A percentile compares a stretch with the other conserved stretches of the same genome.
These are phyloP conservation scores for Chenopodium berlandieri DNA, from an alignment of 148 eudicot species.

Conservation along the genomic window DNA sequence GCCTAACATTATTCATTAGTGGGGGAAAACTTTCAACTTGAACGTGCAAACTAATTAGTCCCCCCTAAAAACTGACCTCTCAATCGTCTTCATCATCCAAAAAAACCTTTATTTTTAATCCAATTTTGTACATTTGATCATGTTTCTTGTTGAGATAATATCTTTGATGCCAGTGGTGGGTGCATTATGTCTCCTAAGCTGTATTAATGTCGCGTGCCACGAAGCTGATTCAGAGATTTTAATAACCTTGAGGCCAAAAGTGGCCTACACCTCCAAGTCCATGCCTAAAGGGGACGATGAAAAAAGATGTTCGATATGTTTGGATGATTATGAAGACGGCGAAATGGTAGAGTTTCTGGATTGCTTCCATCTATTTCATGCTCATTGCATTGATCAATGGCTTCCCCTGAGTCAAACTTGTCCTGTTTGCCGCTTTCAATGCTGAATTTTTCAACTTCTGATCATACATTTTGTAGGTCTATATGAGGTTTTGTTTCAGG, in stretches of 20 bases:
- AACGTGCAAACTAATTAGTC: not conserved
- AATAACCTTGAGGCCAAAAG: conserved; percentile 16
- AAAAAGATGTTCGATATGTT: conserved; percentile 31
- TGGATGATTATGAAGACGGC: conserved; percentile 32
- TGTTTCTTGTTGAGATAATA: conserved; percentile 23
- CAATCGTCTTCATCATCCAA: not conserved
- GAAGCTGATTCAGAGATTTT: conserved; percentile 12
- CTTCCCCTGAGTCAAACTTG: conserved; percentile 44
- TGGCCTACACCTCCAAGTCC: conserved; percentile 16
- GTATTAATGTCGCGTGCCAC: conserved; percentile 16
- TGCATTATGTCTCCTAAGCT: conserved; percentile 21
- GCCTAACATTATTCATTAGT: not conserved
- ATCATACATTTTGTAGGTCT: not conserved
- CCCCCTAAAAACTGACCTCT: not conserved
- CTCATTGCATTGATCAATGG: conserved; percentile 61
- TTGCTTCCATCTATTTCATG: conserved; percentile 47
- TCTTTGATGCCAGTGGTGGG: conserved; percentile 26
- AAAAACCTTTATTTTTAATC: not conserved
- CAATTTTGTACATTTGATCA: not conserved
- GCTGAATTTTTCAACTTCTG: conserved; percentile 5
- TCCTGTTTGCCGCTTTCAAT: conserved; percentile 46
- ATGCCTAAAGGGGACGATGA: conserved; percentile 29
- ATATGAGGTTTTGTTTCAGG: not conserved
- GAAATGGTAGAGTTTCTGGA: conserved; percentile 35
- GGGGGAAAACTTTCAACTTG: not conserved